Base-by-base conservation (phyloP, 352 stramenopile genomes). In the Globisporangium camurandrum region DNA sequence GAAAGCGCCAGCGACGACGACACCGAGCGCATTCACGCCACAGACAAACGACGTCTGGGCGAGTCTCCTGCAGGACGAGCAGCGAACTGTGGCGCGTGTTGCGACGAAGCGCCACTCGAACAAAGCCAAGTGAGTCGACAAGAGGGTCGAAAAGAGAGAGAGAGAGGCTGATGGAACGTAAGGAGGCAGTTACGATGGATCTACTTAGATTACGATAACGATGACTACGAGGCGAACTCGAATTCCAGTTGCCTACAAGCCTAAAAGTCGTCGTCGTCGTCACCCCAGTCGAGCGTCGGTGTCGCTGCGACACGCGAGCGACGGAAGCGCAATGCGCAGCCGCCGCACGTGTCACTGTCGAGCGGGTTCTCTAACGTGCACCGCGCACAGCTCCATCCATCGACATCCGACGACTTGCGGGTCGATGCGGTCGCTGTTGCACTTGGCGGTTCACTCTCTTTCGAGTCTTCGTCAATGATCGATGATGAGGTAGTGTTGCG, bases 361-460 rank as follows among this genome's bases (percentile, higher is more conserved):
- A 64, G 46, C 16, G 74, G 65, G 44, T 94, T 94, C 41, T 79
- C 65, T 51, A 94, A 64, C 10, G 80, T 94, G 55, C 83, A 94
- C 33, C 83, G 74, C 38, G 57, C 74, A 50, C 83, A 94, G 51
- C 62, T 87, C 80, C 80, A 94, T 14, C 30, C 46, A 39, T 59
- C 52, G n/a, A 49, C 38, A 34, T 59, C 31, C 42, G 24, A 2
- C 46, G 43, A 14, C 57, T 56, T 38, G 19, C 9, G 47, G 56
- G 33, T 17, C 36, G n/a, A 17, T 23, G 62, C 19, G 56, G 33
- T 17, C 36, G n/a, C 36, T 23, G 62, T 22, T 16, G 62, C 45
- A 10, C 55, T 49, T 34, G 53, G 56, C 26, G 59, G 55, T 49
- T 77, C 65, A 24, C 62, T 75, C 20, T 75, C 62, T 51, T 76